A percentile compares a stretch with the other conserved stretches of the same genome.
phyloP scores from a whole-genome alignment of 2,329 filamentous ascomycete genomes.

The Trichoderma citrinoviride region DNA sequence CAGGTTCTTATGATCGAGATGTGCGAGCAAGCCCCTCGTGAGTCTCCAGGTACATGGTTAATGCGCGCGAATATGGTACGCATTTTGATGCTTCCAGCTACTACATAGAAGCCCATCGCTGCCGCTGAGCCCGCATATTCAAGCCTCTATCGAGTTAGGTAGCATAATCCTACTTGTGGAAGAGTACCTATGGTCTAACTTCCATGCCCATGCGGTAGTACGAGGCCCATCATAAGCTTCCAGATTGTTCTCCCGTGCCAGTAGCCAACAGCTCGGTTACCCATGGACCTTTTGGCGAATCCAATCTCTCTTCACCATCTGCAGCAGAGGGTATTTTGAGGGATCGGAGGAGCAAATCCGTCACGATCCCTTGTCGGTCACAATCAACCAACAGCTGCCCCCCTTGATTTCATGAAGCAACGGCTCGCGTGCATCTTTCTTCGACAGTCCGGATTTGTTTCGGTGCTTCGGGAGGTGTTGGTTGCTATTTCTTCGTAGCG shows the following conservation, averaged over 20 bases:
- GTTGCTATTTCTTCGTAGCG: neutral
- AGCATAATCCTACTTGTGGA: neutral
- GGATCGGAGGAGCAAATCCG: neutral
- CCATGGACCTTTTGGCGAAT: neutral
- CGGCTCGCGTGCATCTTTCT: neutral
- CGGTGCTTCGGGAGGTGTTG: neutral
- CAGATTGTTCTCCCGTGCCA: neutral
- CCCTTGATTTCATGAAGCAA: neutral
- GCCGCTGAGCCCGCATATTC: neutral
- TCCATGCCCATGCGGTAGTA: neutral
- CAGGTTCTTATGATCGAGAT: too few relatives aligned
- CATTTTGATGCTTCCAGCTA: neutral
- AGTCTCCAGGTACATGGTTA: too few relatives aligned
- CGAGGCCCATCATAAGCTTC: neutral
- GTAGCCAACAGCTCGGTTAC: neutral
- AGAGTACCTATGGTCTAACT: neutral
- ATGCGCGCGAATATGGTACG: neutral
- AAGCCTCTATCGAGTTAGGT: neutral
- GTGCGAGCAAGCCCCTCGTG: too few relatives aligned
- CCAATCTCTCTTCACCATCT: neutral
- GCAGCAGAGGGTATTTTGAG: neutral
- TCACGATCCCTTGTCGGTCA: neutral
- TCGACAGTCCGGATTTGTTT: neutral
- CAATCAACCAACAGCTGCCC: neutral
- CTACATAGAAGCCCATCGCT: too few relatives aligned